These are phyloP conservation scores for Citrus inodora DNA, from an alignment of 345 rosid species.

Conservation along the genomic window DNA sequence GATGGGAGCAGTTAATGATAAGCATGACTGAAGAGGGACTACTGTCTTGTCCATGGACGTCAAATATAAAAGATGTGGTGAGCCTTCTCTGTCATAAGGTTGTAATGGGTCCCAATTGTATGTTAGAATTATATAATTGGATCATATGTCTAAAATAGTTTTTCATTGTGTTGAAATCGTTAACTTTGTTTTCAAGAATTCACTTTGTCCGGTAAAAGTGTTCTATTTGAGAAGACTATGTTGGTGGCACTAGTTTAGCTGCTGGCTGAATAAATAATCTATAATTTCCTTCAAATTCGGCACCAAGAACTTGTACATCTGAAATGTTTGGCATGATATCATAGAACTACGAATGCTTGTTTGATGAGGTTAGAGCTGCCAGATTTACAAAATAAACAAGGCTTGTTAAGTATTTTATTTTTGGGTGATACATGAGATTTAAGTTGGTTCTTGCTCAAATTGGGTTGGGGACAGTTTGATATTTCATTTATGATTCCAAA, in stretches of 20 bases:
- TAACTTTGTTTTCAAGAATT: not conserved
- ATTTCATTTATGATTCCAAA: no score
- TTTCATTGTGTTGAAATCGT: not conserved
- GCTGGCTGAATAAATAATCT: not conserved
- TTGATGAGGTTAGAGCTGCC: no score
- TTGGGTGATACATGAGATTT: no score
- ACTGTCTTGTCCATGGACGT: not conserved
- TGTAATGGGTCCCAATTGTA: not conserved
- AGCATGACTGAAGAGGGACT: slow-evolving; percentile 23
- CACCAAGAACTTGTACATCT: not conserved
- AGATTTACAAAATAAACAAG: no score
- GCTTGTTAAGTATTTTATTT: no score
- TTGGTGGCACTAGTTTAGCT: not conserved
- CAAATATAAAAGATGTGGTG: not conserved
- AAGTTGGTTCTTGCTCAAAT: no score
- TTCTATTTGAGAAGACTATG: not conserved
- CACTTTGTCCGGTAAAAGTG: not conserved
- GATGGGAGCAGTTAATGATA: slow-evolving; percentile 16
- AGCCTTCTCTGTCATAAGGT: not conserved
- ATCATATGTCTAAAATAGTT: not conserved
- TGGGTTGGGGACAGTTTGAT: no score
- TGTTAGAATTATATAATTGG: not conserved
- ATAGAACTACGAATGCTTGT: no score
- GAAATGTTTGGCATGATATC: not conserved
- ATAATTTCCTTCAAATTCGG: not conserved